Base-by-base conservation (phyloP, 345 rosid species). In the Hibiscus syriacus region DNA sequence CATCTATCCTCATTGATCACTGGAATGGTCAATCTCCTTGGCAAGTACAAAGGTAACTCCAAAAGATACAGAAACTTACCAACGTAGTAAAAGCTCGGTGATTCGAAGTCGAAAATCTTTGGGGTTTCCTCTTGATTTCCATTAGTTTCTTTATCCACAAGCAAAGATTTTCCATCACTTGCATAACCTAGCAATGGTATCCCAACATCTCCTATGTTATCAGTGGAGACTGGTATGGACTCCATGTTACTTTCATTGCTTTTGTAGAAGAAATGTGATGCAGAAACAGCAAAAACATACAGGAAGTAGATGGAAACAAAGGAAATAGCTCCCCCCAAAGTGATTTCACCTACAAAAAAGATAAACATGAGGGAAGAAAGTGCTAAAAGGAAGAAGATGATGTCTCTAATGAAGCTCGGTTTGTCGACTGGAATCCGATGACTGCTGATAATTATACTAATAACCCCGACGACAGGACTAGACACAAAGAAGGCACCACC, bases 401-500 rank as follows among this genome's bases (percentile, higher is more conserved):
- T 76, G 60, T 94, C 98, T 80, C 98, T 79, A 16, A 87, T 52
- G 76, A 93, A 93, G 66, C 91, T 83, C 5, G 76, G 74, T 78
- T 72, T 80, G 1, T 93, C 98, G 8, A 93, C 57, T 3, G n/a
- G n/a, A n/a, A n/a, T n/a, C n/a, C 78, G 69, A 55, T 68, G 71
- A 1, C 63, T 68, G 57, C 80, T 78, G 2, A 79, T 77, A 22
- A 76, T 62, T 49, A 82, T 70, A 49, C 92, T 73, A 23, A 94
- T 86, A 12, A 89, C 74, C 50, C 99, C 97, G 29, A 91, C 92
- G 27, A 94, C 97, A 56, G 74, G 83, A 61, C 88, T 76, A 0
- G 99, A 83, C 32, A 94, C 84, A 36, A 94, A 89, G 58, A 89
- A 87, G 29, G 95, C 89, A 0, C 95, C 97, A 0, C 99, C 99